Conservation (phyloP, 345 rosid species). For the Rhodamnia argentea region DNA sequence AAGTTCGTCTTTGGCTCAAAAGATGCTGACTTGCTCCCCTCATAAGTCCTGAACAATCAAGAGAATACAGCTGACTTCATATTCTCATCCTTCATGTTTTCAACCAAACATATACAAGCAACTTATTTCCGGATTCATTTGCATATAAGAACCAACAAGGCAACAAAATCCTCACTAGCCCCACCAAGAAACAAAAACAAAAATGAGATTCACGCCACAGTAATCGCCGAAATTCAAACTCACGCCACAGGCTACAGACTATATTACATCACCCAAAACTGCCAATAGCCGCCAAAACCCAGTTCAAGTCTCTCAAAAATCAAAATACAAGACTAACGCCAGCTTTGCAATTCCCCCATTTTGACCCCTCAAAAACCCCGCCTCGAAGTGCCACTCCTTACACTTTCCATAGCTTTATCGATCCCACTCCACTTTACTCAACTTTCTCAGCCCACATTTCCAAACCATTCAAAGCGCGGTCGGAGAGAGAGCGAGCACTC, state of each 20-base stretch:
- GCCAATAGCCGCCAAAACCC: slow-evolving; percentile 5
- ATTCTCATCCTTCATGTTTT: background rate
- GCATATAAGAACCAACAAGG: background rate
- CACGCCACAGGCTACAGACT: background rate
- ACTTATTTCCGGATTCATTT: background rate
- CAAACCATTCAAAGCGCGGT: background rate
- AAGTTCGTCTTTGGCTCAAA: background rate
- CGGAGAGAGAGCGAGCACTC: background rate
- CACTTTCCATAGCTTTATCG: background rate
- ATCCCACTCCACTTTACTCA: background rate
- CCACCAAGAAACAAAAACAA: background rate
- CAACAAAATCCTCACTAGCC: background rate
- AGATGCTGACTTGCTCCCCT: background rate
- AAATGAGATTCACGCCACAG: background rate
- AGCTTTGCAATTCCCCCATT: background rate
- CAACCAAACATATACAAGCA: background rate
- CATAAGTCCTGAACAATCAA: background rate
- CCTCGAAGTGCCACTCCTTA: background rate
- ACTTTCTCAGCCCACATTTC: background rate
- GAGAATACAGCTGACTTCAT: background rate
- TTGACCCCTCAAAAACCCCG: background rate
- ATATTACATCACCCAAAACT: background rate
- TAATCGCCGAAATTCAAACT: background rate
- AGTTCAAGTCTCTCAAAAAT: background rate
- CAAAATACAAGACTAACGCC: background rate